Evolutionary conservation across 129 eudicot genomes (phyloP), one percentile per base, ranked within the genome.

Genomic region (Smallanthus sonchifolius): DNA sequence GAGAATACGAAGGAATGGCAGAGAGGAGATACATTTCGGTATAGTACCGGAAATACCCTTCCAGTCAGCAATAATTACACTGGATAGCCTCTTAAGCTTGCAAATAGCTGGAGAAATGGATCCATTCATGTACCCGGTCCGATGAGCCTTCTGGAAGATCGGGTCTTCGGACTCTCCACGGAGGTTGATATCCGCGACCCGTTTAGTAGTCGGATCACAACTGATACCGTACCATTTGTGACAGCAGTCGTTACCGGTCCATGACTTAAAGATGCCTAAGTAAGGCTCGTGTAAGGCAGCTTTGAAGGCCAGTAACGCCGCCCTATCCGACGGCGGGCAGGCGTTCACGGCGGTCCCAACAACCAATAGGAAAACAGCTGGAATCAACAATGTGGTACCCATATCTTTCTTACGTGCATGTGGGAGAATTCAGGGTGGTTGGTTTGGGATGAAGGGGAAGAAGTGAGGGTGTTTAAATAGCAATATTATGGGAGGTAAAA

Each of bases 121-220:
- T 2, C 98, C 97, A 56, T 85, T 90, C 98, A 94, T 94, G 75
- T 81, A 85, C 63, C 98, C 98, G 35, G 97, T 83, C 40, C 88
- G 89, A 77, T 65, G 91, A 0, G 91, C 84, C 51, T 76, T 83
- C 7, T 83, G 69, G 74, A 88, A 94, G 30, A 94, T 86, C 39
- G 97, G 96, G 45, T 94, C 98, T 72, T 94, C 97, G 15, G 97
- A 90, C 65, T 88, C 97, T 32, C 97, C 98, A 0, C 98, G 92
- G 13, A 94, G 92, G 79, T 83, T 89, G 49, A 92, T 94, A 52
- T 87, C 99, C 6, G 97, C 99, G 16, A 94, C 99, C 20, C 91
- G 88, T 73, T 71, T 85, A 0, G 80, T 82, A 5, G 32, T 69
- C 52, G 91, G 86, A 79, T 94, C 97, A 55, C 99, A 94, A 39